A percentile compares a stretch with the other conserved stretches of the same genome.
phyloP scores from a whole-genome alignment of 768 basidiomycete species.

The Multifurca ochricompacta region DNA sequence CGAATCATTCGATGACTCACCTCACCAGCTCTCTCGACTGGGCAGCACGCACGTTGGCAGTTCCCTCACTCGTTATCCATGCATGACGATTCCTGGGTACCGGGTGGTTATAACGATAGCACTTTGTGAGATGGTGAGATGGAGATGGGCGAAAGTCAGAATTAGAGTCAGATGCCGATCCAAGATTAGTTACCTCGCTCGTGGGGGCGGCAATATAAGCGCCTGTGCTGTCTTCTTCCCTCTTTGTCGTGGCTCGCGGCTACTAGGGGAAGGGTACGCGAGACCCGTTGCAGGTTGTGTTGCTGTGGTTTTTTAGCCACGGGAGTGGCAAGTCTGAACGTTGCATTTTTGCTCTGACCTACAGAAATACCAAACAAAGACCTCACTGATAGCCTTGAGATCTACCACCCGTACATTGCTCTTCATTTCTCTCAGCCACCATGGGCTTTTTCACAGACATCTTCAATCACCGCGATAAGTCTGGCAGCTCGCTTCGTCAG shows the following conservation, averaged over 20 bases:
- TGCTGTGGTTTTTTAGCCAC: neutral
- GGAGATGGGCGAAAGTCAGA: too few relatives aligned
- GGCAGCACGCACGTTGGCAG: too few relatives aligned
- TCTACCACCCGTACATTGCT: neutral
- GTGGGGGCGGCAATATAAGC: neutral
- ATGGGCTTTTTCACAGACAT: conserved; percentile 5
- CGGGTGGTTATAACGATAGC: too few relatives aligned
- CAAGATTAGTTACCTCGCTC: neutral
- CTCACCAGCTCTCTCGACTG: too few relatives aligned
- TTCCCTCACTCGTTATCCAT: too few relatives aligned
- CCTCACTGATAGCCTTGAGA: neutral
- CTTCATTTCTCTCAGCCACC: neutral
- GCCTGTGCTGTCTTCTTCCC: neutral
- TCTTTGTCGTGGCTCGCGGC: neutral
- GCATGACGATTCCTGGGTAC: too few relatives aligned
- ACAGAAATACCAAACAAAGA: neutral
- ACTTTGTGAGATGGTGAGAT: too few relatives aligned
- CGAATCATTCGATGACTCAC: too few relatives aligned
- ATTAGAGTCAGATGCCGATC: too few relatives aligned
- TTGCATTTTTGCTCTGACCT: too few relatives aligned
- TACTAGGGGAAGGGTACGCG: neutral
- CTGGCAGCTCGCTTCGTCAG: neutral
- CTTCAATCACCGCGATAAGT: neutral
- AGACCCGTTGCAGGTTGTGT: neutral
- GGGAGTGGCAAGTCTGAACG: neutral